A percentile compares a stretch with the other conserved stretches of the same genome.
Conservation (phyloP, 2,329 filamentous ascomycete genomes). For the Plectosphaerella plurivora region DNA sequence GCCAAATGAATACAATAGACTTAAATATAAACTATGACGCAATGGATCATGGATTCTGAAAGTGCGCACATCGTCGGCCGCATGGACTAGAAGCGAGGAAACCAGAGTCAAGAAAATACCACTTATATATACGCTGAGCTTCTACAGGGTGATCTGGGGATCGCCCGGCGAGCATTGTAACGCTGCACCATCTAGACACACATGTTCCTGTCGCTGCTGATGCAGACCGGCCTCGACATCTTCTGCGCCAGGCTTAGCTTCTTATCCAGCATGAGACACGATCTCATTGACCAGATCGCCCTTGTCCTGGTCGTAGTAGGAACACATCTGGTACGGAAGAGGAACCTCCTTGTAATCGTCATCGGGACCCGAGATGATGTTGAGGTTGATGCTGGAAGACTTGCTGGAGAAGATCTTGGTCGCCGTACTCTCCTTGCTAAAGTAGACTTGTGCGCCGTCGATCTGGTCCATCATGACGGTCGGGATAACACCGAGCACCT, state of each 20-base stretch:
- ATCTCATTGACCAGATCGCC: slow-evolving; percentile 86
- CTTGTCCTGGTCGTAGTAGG: slow-evolving; percentile 64
- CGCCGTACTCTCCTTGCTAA: slow-evolving; percentile 70
- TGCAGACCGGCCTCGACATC: too few relatives aligned
- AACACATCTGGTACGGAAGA: slow-evolving; percentile 83
- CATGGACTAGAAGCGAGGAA: too few relatives aligned
- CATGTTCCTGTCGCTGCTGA: too few relatives aligned
- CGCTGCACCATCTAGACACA: too few relatives aligned
- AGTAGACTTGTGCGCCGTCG: slow-evolving; percentile 82
- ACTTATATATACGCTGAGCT: too few relatives aligned
- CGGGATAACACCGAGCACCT: slow-evolving; percentile 80
- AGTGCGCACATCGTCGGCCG: too few relatives aligned
- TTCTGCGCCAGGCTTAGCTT: neutral
- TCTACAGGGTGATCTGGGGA: too few relatives aligned
- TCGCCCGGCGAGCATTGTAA: too few relatives aligned
- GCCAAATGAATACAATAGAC: too few relatives aligned
- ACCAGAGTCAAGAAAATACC: too few relatives aligned
- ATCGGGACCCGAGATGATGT: slow-evolving; percentile 65
- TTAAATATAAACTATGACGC: too few relatives aligned
- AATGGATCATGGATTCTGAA: too few relatives aligned
- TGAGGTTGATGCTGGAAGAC: slow-evolving; percentile 80
- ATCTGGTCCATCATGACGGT: slow-evolving; percentile 91
- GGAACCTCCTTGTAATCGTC: slow-evolving; percentile 86
- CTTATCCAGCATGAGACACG: slow-evolving; percentile 83
- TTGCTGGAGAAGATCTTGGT: slow-evolving; percentile 91